Percentiles rank a stretch among this genome's conserved stretches.
These are phyloP conservation scores for Monilinia fructigena DNA, from an alignment of 2,329 filamentous ascomycete species.

Conservation along the genomic window DNA sequence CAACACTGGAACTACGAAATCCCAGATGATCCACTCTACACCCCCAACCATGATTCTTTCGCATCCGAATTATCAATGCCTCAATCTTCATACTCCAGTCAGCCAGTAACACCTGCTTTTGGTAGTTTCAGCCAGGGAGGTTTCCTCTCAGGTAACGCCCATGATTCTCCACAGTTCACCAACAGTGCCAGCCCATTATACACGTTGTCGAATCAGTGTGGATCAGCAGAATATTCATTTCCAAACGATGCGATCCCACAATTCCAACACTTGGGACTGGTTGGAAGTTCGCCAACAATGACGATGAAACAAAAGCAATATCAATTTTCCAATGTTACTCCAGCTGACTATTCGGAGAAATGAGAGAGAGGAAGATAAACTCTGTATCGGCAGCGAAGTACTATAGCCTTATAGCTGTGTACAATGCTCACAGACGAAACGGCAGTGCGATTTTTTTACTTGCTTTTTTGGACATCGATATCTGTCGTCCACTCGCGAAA, in stretches of 20 bases:
- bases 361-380: conserved; percentile 21
- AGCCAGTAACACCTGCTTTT: conserved; percentile 39
- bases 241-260: conserved; percentile 26
- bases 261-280: conserved; percentile 25
- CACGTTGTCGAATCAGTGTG: conserved; percentile 31
- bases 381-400: not conserved
- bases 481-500: too few species aligned
- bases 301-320: conserved; percentile 38
- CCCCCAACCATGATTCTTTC: conserved; percentile 35
- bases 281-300: conserved; percentile 29
- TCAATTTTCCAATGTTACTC: conserved; percentile 39
- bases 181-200: conserved; percentile 33
- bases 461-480: conserved; percentile 2
- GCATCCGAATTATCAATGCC: conserved; percentile 35
- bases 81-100: conserved; percentile 36
- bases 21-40: conserved; percentile 37
- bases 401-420: not conserved
- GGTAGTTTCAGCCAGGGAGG: conserved; percentile 35
- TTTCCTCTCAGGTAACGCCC: conserved; percentile 25
- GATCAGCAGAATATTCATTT: conserved; percentile 35
- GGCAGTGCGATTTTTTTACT: not conserved
- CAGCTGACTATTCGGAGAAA: conserved; percentile 40
- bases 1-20: conserved; percentile 34
- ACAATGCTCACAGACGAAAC: not conserved
- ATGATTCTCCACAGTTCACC: conserved; percentile 34